These are phyloP conservation scores for Trichoderma simmonsii DNA, from an alignment of 2,329 filamentous ascomycete genomes.

Conservation along the genomic window DNA sequence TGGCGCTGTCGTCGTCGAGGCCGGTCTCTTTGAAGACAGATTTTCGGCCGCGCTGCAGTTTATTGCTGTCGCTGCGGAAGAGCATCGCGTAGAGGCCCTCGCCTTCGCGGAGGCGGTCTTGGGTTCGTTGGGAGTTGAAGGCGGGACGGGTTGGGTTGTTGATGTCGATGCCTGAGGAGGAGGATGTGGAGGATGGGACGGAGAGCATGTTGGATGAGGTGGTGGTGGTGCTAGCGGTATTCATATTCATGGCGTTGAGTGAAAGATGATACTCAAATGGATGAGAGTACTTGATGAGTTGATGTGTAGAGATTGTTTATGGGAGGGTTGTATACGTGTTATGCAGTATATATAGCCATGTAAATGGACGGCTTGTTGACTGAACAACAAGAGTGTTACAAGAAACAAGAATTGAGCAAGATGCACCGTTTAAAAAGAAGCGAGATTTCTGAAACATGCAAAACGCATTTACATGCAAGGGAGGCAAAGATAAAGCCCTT, in stretches of 20 bases:
- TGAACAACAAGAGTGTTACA: neutral
- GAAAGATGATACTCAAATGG: neutral
- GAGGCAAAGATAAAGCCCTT: neutral
- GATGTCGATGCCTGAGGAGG: neutral
- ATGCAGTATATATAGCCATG: neutral
- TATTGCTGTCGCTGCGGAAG: constrained; percentile 43
- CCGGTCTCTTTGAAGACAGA: constrained; percentile 54
- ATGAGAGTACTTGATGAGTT: neutral
- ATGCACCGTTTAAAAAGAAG: neutral
- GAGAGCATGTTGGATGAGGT: neutral
- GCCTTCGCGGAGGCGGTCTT: constrained; percentile 50
- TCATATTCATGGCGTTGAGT: neutral
- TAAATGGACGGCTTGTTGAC: neutral
- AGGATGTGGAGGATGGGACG: neutral
- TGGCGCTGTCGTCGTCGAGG: constrained; percentile 38
- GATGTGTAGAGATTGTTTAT: neutral
- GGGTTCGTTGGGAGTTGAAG: constrained; percentile 50
- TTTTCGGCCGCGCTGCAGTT: constrained; percentile 48
- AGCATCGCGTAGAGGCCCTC: constrained; percentile 37
- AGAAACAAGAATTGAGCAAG: neutral
- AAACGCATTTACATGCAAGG: neutral
- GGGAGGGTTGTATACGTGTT: neutral
- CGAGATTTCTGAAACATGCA: neutral
- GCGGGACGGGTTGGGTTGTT: constrained; percentile 38
- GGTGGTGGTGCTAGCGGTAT: neutral